Conservation (phyloP, 768 basidiomycete species). For the Asterophora parasitica region DNA sequence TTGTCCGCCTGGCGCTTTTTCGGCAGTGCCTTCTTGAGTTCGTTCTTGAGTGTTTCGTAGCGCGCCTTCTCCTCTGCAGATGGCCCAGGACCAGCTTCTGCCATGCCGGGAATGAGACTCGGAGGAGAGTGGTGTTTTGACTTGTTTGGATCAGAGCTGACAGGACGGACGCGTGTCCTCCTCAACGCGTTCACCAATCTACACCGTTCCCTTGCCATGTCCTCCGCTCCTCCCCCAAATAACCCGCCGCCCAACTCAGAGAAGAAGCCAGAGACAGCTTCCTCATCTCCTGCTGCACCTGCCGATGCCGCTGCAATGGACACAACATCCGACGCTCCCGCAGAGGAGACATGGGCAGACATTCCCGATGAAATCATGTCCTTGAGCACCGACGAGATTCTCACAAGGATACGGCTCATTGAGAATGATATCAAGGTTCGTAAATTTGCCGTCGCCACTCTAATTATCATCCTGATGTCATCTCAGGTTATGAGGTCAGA, state of each 20-base stretch:
- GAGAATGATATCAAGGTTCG: slow-evolving; percentile 94
- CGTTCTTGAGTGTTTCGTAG: slow-evolving; percentile 71
- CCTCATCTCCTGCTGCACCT: slow-evolving; percentile 27
- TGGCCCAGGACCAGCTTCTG: slow-evolving; percentile 33
- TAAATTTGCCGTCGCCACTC: not conserved
- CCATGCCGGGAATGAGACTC: slow-evolving; percentile 26
- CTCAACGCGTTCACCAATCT: slow-evolving; percentile 26
- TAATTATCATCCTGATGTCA: slow-evolving; percentile 3
- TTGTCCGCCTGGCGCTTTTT: slow-evolving; percentile 76
- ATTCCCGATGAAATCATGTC: slow-evolving; percentile 84
- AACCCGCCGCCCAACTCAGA: slow-evolving; percentile 48
- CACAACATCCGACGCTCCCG: slow-evolving; percentile 61
- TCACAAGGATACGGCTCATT: slow-evolving; percentile 85
- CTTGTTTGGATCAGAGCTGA: slow-evolving; percentile 16
- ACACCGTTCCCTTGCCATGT: slow-evolving; percentile 34
- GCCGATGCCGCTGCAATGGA: slow-evolving; percentile 56
- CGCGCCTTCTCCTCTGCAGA: slow-evolving; percentile 64
- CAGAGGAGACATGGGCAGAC: slow-evolving; percentile 85
- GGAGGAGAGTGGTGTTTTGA: slow-evolving; percentile 23
- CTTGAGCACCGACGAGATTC: slow-evolving; percentile 79
- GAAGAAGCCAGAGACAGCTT: slow-evolving; percentile 43
- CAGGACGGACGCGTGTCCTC: slow-evolving; percentile 32
- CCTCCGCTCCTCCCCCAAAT: slow-evolving; percentile 52
- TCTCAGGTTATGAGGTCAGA: slow-evolving; percentile 96
- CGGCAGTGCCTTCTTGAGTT: slow-evolving; percentile 65